A percentile compares a stretch with the other conserved stretches of the same genome.
Conservation (phyloP, 768 basidiomycete species). For the Russula ochroleuca region DNA sequence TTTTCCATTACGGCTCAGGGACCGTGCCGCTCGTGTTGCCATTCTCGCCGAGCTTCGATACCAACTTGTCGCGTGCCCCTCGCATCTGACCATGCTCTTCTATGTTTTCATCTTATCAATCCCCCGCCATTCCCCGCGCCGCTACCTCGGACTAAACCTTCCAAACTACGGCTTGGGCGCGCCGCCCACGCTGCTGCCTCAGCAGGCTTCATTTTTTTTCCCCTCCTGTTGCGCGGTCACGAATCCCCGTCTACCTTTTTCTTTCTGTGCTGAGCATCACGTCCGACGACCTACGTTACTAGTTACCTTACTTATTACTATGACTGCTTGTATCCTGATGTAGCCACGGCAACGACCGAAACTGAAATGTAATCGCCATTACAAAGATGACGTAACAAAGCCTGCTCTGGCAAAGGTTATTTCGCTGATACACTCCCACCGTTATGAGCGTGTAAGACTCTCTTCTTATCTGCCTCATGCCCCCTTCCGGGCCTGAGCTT, state of each 20-base stretch:
- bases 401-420: not conserved
- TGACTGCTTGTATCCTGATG: slow-evolving; percentile 12
- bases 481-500: slow-evolving; percentile 17
- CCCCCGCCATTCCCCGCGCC: slow-evolving; percentile 14
- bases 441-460: slow-evolving; percentile 23
- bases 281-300: slow-evolving; percentile 17
- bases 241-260: not conserved
- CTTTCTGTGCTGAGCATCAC: not conserved
- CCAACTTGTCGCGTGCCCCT: slow-evolving; percentile 15
- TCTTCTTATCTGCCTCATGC: slow-evolving; percentile 22
- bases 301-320: slow-evolving; percentile 19
- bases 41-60: slow-evolving; percentile 22
- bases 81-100: slow-evolving; percentile 16
- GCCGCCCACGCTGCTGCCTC: slow-evolving; percentile 11
- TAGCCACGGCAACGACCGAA: slow-evolving; percentile 21
- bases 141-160: not conserved
- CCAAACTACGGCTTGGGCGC: slow-evolving; percentile 15
- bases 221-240: not conserved
- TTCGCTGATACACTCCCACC: slow-evolving; percentile 24
- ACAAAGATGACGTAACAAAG: slow-evolving; percentile 18
- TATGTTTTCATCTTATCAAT: slow-evolving; percentile 16
- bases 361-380: slow-evolving; percentile 16
- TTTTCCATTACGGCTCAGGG: slow-evolving; percentile 19
- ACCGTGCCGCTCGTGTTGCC: slow-evolving; percentile 12
- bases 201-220: slow-evolving; percentile 4